A percentile compares a stretch with the other conserved stretches of the same genome.
These are phyloP conservation scores for Phytophthora syringae DNA, from an alignment of 352 stramenopile species.

Conservation along the genomic window DNA sequence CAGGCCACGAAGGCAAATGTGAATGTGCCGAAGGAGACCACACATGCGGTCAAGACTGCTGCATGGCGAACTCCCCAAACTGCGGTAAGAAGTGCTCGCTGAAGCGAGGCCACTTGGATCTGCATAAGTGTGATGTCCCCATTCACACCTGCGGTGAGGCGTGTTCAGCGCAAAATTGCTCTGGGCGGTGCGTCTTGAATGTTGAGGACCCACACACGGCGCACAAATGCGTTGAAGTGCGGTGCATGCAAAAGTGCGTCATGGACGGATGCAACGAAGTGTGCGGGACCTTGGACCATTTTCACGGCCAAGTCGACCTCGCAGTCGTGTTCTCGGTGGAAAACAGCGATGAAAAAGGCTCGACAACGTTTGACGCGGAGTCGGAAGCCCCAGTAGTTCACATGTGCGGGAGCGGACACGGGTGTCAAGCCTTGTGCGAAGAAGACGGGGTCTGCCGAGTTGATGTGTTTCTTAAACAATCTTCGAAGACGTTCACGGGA, in stretches of 20 bases:
- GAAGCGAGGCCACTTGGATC: constrained; percentile 47
- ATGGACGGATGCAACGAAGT: constrained; percentile 65
- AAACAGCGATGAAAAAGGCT: constrained; percentile 43
- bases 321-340: constrained; percentile 58
- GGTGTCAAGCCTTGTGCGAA: constrained; percentile 59
- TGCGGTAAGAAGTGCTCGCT: constrained; percentile 56
- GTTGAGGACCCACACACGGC: constrained; percentile 54
- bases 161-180: constrained; percentile 55
- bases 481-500: constrained; percentile 69
- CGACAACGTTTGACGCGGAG: constrained; percentile 45
- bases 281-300: constrained; percentile 64
- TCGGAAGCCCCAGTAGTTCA: constrained; percentile 56
- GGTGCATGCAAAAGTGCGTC: constrained; percentile 63
- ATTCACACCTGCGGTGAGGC: constrained; percentile 62
- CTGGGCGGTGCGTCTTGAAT: constrained; percentile 54
- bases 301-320: constrained; percentile 63
- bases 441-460: constrained; percentile 73
- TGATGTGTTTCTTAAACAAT: constrained; percentile 75
- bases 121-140: constrained; percentile 62
- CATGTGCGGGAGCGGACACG: constrained; percentile 64
- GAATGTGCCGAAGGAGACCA: constrained; percentile 70
- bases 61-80: constrained; percentile 49
- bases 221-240: constrained; percentile 70
- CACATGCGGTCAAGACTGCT: constrained; percentile 62
- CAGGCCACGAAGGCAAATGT: constrained; percentile 71